phyloP scores from a whole-genome alignment of 2,329 filamentous ascomycete species.

The Fusarium torreyae region DNA sequence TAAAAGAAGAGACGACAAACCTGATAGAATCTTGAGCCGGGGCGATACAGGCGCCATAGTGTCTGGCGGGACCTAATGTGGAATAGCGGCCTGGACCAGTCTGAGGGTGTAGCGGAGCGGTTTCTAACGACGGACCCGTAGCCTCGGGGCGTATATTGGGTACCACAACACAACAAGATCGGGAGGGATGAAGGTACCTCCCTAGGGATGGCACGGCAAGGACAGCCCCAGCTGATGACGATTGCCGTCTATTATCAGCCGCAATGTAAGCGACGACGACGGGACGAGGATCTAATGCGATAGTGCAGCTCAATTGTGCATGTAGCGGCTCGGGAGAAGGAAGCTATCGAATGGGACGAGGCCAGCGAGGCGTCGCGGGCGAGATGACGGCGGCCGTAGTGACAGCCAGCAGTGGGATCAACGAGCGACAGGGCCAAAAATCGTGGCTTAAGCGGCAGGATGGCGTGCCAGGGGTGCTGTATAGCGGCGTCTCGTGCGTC shows the following conservation, averaged over 20 bases:
- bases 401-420: constrained; percentile 44
- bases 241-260: constrained; percentile 42
- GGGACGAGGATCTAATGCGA: constrained; percentile 24
- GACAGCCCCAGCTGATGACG: constrained; percentile 40
- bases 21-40: constrained; percentile 73
- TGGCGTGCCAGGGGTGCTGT: constrained; percentile 47
- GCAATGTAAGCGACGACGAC: constrained; percentile 28
- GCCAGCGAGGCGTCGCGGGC: constrained; percentile 38
- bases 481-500: constrained; percentile 43
- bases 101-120: constrained; percentile 52
- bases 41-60: constrained; percentile 73
- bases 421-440: constrained; percentile 46
- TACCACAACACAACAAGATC: constrained; percentile 49
- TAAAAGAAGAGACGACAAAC: constrained; percentile 63
- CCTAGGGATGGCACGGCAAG: constrained; percentile 40
- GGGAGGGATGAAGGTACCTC: constrained; percentile 47
- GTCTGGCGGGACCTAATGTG: constrained; percentile 54
- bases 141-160: constrained; percentile 50
- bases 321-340: constrained; percentile 38
- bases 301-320: constrained; percentile 45
- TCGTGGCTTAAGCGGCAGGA: constrained; percentile 46
- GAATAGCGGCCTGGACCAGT: constrained; percentile 55
- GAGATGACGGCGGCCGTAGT: constrained; percentile 35
- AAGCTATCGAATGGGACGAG: constrained; percentile 43
- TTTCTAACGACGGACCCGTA: constrained; percentile 55